phyloP scores from a whole-genome alignment of 2,329 filamentous ascomycete species.

The Ophiostoma perfectum region DNA sequence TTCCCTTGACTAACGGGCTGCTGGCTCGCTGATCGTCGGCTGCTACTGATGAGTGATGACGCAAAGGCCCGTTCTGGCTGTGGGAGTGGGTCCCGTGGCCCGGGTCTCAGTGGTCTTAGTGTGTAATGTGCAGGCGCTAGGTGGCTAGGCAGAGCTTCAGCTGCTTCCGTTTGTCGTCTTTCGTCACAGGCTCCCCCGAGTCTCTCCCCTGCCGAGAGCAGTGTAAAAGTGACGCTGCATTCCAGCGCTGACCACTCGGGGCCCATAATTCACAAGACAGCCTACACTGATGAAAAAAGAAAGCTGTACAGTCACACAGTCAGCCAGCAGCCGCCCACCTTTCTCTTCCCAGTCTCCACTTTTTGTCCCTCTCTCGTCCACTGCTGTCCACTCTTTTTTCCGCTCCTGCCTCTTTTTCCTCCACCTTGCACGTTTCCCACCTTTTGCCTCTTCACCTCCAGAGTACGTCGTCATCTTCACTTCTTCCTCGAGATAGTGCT shows the following conservation, averaged over 20 bases:
- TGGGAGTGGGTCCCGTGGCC: neutral
- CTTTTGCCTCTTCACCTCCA: neutral
- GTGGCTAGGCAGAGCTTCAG: neutral
- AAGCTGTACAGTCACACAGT: neutral
- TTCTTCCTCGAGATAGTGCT: neutral
- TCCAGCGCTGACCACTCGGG: neutral
- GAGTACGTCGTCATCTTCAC: neutral
- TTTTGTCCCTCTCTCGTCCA: conserved; percentile 15
- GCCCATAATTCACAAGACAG: neutral
- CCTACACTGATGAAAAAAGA: neutral
- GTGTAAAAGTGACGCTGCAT: neutral
- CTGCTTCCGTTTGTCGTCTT: neutral
- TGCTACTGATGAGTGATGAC: conserved; percentile 10
- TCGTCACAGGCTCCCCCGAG: neutral
- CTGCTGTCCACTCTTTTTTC: conserved; percentile 12
- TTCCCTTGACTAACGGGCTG: neutral
- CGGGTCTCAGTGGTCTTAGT: neutral
- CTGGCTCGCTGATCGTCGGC: neutral
- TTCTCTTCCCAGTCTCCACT: neutral
- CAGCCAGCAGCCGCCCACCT: conserved; percentile 5
- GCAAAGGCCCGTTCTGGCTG: conserved; percentile 8
- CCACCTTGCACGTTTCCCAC: conserved; percentile 11
- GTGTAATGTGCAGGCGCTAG: no score
- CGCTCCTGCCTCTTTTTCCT: conserved; percentile 12
- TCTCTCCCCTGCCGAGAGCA: neutral